Base-by-base conservation (phyloP, 2,329 filamentous ascomycete species). In the Cladosporium velox region DNA sequence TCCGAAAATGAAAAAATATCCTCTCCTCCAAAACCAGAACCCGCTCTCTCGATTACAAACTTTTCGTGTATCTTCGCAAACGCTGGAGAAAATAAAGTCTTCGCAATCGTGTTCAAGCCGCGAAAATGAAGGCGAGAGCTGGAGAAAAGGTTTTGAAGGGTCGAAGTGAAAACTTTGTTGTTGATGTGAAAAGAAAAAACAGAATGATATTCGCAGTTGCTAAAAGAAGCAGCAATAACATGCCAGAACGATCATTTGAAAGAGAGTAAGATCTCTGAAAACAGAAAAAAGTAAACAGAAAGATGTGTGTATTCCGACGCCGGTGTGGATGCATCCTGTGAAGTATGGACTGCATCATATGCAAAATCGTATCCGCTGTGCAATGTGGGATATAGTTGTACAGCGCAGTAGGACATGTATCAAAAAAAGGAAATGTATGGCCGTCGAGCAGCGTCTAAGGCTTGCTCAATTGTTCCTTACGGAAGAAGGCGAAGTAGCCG, bases 391-490 rank as follows among this genome's bases (percentile, higher is more conserved):
- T 21, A 52, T 47, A 47, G 30, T 34, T 44, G 34, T 63, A 64
- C 34, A 55, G 61, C 61, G 38, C 52, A 64, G 35, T 55, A 47
- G 21, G 35, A 63, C 34, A 57, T 26, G n/a, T 44, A 24, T 34
- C 24, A 64, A 35, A 38, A 32, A 21, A 26, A 62, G 1, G 12
- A 49, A 21, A 26, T 32, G 32, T 10, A 32, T 47, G 24, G 59
- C 44, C 41, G 18, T n/a, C 44, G 41, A 32, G 38, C 44, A 38
- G 38, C 28, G 15, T 59, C 71, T 66, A 78, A 63, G 85, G 85
- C 77, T 87, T 87, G 58, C 79, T 79, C 68, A 87, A 79, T 76
- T 87, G 85, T 75, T 87, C 85, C 77, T 85, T 86, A 66, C 85
- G 77, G 77, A 86, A 87, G 76, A 83, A 87, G 68, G 78, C 79